Evolutionary conservation across 129 eudicot species (phyloP).

Genomic region (Artemisia annua): DNA sequence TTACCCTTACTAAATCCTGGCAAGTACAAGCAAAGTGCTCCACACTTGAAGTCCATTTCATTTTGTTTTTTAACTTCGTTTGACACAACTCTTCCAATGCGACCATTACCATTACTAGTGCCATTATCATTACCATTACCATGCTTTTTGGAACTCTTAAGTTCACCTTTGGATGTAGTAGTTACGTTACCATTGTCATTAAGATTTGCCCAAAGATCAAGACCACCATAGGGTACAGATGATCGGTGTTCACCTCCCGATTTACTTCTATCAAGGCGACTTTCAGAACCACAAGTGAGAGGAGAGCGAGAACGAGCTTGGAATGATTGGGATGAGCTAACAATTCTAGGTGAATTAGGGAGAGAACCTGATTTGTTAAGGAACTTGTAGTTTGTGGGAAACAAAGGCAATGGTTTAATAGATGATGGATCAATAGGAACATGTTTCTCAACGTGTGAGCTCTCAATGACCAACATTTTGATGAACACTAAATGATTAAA

Average conservation of each 20-base stretch:
- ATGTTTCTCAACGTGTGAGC: constrained; percentile 48
- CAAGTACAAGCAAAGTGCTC: constrained; percentile 75
- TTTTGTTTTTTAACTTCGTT: constrained; percentile 20
- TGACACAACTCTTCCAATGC: not conserved
- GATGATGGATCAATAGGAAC: constrained; percentile 76
- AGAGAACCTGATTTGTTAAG: constrained; percentile 40
- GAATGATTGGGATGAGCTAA: constrained; percentile 20
- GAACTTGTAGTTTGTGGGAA: constrained; percentile 55
- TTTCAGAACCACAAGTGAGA: constrained; percentile 44
- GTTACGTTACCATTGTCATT: constrained; percentile 6
- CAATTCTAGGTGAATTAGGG: constrained; percentile 57
- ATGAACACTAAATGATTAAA: not conserved
- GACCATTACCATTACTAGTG: not conserved
- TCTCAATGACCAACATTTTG: constrained; percentile 36
- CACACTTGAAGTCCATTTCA: constrained; percentile 67
- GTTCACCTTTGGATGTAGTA: not conserved
- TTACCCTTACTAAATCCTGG: constrained; percentile 81
- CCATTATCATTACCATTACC: not conserved
- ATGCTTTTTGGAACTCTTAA: constrained; percentile 8
- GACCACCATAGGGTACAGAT: constrained; percentile 42
- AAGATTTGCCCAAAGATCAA: constrained; percentile 54
- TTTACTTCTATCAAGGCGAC: constrained; percentile 58
- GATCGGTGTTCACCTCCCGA: constrained; percentile 65
- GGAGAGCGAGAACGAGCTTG: constrained; percentile 24
- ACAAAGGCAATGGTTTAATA: constrained; percentile 38